phyloP scores from a whole-genome alignment of 768 basidiomycete species.

The Suillus spraguei region DNA sequence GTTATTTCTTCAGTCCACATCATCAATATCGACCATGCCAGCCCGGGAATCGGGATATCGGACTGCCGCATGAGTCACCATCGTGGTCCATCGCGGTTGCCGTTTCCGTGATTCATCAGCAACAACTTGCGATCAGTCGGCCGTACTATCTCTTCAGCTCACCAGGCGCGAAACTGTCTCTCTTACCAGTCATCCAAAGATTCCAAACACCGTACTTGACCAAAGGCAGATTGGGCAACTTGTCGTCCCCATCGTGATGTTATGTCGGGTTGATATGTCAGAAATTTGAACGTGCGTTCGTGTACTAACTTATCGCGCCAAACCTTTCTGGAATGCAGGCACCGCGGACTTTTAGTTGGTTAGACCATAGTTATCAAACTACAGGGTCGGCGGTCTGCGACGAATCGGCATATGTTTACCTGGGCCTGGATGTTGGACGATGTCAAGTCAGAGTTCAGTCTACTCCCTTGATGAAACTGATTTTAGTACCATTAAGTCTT shows the following conservation, averaged over 20 bases:
- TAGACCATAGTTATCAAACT: neutral
- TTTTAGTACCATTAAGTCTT: neutral
- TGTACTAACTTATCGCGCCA: neutral
- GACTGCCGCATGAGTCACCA: neutral
- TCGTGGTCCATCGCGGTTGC: neutral
- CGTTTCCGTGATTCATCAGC: neutral
- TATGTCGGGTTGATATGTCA: neutral
- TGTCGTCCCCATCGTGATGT: neutral
- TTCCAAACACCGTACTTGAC: neutral
- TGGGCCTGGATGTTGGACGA: no score
- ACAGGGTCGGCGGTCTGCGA: neutral
- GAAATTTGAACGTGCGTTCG: neutral
- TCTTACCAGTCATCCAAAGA: neutral
- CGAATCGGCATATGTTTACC: neutral
- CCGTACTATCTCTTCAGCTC: neutral
- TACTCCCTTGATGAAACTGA: neutral
- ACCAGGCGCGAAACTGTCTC: neutral
- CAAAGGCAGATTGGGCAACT: neutral
- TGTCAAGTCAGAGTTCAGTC: neutral
- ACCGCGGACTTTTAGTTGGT: neutral
- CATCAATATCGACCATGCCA: neutral
- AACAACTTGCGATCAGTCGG: neutral
- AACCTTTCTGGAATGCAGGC: neutral
- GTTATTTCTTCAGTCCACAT: neutral
- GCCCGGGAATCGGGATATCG: neutral